A percentile compares a stretch with the other conserved stretches of the same genome.
phyloP scores from a whole-genome alignment of 78 protist species.

The Dictyostelium intermedium region DNA sequence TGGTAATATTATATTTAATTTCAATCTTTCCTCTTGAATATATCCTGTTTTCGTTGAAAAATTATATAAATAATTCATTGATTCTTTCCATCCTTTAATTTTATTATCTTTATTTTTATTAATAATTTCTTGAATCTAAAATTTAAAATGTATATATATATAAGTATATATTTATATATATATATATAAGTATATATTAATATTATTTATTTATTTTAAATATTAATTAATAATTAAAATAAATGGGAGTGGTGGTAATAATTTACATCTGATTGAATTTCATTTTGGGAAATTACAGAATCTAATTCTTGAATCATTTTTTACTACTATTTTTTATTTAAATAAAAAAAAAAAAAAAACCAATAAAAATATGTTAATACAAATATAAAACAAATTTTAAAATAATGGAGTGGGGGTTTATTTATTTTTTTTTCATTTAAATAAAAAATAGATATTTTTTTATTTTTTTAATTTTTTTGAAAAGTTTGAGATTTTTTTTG shows the following conservation, averaged over 20 bases:
- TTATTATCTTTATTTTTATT: not conserved
- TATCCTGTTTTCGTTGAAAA: slow-evolving; percentile 6
- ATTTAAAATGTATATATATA: not conserved
- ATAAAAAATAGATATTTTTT: too few species aligned
- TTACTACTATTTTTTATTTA: not conserved
- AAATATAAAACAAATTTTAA: too few species aligned
- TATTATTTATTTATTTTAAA: too few species aligned
- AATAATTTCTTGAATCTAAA: not conserved
- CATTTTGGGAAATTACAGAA: not conserved
- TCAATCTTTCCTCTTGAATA: slow-evolving; percentile 37
- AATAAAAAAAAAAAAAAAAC: not conserved
- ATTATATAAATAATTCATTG: slow-evolving; percentile 36
- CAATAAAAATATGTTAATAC: not conserved
- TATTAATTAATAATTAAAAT: too few species aligned
- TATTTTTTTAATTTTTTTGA: too few species aligned
- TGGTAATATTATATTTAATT: slow-evolving; percentile 23
- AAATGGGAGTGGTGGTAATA: too few species aligned
- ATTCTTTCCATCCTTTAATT: slow-evolving; percentile 47
- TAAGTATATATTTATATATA: too few species aligned
- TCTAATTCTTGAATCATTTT: not conserved
- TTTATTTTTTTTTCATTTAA: too few species aligned
- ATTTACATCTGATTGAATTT: not conserved
- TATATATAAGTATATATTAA: too few species aligned
- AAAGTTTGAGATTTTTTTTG: too few species aligned
- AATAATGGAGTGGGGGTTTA: too few species aligned